Base-by-base conservation (phyloP, 257 asterid genomes). In the Linaria vulgaris region DNA sequence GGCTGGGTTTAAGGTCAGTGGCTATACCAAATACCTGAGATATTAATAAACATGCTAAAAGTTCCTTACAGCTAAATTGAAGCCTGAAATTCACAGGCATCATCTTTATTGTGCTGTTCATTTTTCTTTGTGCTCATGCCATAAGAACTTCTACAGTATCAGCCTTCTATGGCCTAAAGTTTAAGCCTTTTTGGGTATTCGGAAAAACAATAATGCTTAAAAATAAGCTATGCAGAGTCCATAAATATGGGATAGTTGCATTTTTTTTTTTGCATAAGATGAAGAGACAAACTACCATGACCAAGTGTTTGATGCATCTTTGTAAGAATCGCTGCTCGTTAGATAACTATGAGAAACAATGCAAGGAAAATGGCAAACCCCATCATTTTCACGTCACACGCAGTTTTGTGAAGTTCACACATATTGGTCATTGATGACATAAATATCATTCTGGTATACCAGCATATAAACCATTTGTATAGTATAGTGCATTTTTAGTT, bases 1-100 rank as follows among this genome's bases (percentile, higher is more conserved):
- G 61, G 74, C 84, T 63, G 39, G 90, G 83, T 58, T 69, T 79
- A 63, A 78, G 90, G 44, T 83, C 88, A 7, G 56, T 62, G 44
- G 90, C 69, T 68, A 85, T 80, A 21, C 90, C 84, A 47, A 85
- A 85, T 41, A 85, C 88, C 86, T 83, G 61, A 17, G 56, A 72
- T 45, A 50, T 54, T 15, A 17, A 14, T 0, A 23, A 3, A 16
- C 30, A 30, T 37, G 19, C 55, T 60, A 37, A 44, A 43, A 25
- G 13, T 47, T 46, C 51, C 17, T 12, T 19, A 16, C 12, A 50
- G 34, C 13, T 30, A 41, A 46, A 58, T 45, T 45, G 62, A 43
- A 64, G 59, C 46, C 41, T 20, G 39, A 48, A 47, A 51, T 11
- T 30, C 21, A 17, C 13, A 43, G 37, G 65, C 53, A 22, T 21